Percentiles rank a stretch among this genome's conserved stretches.
These are phyloP conservation scores for Wickerhamiella bombiphila DNA, from an alignment of 805 yeast species.

Conservation along the genomic window DNA sequence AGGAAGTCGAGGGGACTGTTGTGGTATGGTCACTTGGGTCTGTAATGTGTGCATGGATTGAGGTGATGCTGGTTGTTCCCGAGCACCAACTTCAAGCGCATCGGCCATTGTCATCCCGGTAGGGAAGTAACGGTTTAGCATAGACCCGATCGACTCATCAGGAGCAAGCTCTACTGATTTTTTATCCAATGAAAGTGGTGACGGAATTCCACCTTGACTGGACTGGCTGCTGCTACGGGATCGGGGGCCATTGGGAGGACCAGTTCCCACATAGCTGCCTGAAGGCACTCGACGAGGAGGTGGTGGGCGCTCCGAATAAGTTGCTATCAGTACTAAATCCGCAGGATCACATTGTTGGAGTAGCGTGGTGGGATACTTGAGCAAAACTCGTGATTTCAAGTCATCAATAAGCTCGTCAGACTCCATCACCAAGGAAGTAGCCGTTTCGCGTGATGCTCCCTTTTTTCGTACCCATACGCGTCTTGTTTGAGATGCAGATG, in stretches of 20 bases:
- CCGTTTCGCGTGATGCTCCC: slow-evolving; percentile 24
- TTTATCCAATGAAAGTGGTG: background rate
- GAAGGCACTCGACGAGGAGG: slow-evolving; percentile 4
- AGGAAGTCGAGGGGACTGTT: background rate
- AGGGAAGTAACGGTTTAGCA: slow-evolving; percentile 48
- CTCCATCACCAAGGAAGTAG: slow-evolving; percentile 55
- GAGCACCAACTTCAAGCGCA: slow-evolving; percentile 39
- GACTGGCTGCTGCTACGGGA: background rate
- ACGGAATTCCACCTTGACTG: background rate
- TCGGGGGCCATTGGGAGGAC: slow-evolving; percentile 2
- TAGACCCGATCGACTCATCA: slow-evolving; percentile 42
- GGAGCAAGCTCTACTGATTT: slow-evolving; percentile 29
- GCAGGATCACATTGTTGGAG: slow-evolving; percentile 55
- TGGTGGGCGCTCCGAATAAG: slow-evolving; percentile 7
- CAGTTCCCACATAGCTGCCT: background rate
- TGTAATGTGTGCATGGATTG: too few relatives aligned
- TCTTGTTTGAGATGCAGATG: slow-evolving; percentile 6
- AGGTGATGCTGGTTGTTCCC: too few relatives aligned
- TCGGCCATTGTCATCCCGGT: slow-evolving; percentile 54
- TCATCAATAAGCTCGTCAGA: slow-evolving; percentile 61
- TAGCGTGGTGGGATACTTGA: slow-evolving; percentile 53
- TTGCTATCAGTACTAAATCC: slow-evolving; percentile 28
- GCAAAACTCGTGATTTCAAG: slow-evolving; percentile 48
- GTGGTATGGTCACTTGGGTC: background rate
- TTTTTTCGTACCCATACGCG: slow-evolving; percentile 26